These are phyloP conservation scores for Myrmaecium sp. DNA, from an alignment of 2,329 filamentous ascomycete genomes.

Conservation along the genomic window DNA sequence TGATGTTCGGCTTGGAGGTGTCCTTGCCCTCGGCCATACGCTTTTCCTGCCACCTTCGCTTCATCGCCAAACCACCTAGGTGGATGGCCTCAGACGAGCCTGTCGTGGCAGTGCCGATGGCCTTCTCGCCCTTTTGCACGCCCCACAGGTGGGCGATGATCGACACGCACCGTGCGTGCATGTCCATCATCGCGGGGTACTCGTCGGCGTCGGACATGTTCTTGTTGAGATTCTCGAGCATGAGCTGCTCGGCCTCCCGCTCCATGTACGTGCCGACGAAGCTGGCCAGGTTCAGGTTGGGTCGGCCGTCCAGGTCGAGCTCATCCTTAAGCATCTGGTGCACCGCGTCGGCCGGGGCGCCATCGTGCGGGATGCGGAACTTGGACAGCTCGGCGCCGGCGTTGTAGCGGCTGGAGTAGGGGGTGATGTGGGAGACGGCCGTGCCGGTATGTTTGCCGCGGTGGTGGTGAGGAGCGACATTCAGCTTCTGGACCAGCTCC, in stretches of 20 bases:
- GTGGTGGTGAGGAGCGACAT: constrained; percentile 27
- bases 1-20: constrained; percentile 48
- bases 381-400: constrained; percentile 39
- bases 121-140: constrained; percentile 41
- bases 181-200: constrained; percentile 23
- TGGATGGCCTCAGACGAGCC: constrained; percentile 57
- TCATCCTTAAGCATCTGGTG: constrained; percentile 40
- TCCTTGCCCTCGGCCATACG: constrained; percentile 44
- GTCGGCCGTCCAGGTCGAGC: constrained; percentile 46
- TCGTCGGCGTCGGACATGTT: constrained; percentile 52
- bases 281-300: constrained; percentile 49
- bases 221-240: constrained; percentile 52
- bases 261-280: constrained; percentile 63
- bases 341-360: constrained; percentile 44
- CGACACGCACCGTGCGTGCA: constrained; percentile 47
- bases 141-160: constrained; percentile 54
- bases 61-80: constrained; percentile 56
- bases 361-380: constrained; percentile 39
- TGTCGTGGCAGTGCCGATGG: constrained; percentile 52
- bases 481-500: constrained; percentile 36
- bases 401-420: constrained; percentile 40
- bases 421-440: constrained; percentile 35
- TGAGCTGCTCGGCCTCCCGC: constrained; percentile 43
- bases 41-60: constrained; percentile 54
- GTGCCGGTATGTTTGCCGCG: constrained; percentile 19